Base-by-base conservation (phyloP, 805 yeast species). In the Cyberlindnera meyerae region DNA sequence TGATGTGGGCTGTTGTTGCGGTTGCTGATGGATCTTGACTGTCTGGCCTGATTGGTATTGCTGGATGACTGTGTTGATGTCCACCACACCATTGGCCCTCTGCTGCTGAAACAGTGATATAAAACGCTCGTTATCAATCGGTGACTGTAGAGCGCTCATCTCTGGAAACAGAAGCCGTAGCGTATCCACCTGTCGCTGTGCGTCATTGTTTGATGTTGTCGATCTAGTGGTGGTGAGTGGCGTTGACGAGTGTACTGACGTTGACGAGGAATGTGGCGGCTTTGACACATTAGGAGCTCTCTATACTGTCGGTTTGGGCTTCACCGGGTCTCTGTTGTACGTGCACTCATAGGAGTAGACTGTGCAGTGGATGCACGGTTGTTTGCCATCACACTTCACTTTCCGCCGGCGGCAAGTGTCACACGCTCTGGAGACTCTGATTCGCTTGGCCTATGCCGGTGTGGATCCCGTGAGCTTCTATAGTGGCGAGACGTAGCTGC, bases 321-420 rank as follows among this genome's bases (percentile, higher is more conserved):
- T 8, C 29, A 24, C 18, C 31, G 12, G 24, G 28, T 11, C 28
- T 25, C 84, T 86, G 52, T 82, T 84, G 56, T 87, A 87, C 0
- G 94, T 77, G 60, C 96, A 87, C 39, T 76, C 82, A 58, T 82
- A 84, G 15, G 85, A 77, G 61, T 86, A 88, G 1, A 86, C 95
- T 1, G 95, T 82, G 55, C 96, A 88, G 54, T 82, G 90, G 29
- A 82, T 79, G 59, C 90, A 83, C 1, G 93, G 94, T 52, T 78
- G 86, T 50, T 79, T 78, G 6, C 90, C 90, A 52, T 83, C 93
- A 60, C 94, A 84, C 54, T 82, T 82, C 38, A 83, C 89, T 53
- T 83, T 83, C 53, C 82, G 80, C 52, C 70, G 72, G 13, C 89
- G 69, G 54, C 93, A 82, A 36, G 71, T 75, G 47, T 78, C 83